Conservation (phyloP, 208 protist species). For the Leptomonas seymouri region DNA sequence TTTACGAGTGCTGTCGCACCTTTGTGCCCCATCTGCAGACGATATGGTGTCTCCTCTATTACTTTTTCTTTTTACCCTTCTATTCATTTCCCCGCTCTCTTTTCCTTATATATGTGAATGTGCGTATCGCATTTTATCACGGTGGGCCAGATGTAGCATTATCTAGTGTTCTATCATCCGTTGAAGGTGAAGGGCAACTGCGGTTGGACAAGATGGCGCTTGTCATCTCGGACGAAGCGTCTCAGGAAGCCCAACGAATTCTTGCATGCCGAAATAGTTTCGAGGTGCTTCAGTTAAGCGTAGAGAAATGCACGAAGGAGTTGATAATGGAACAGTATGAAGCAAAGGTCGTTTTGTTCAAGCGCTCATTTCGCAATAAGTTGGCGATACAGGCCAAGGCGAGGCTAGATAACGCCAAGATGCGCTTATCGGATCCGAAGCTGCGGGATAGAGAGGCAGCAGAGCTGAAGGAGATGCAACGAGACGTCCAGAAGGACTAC, state of each 20-base stretch:
- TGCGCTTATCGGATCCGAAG: slow-evolving; percentile 66
- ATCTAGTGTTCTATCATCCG: no score
- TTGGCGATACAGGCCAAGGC: slow-evolving; percentile 78
- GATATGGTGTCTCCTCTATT: no score
- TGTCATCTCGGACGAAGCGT: slow-evolving; percentile 58
- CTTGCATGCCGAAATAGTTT: slow-evolving; percentile 72
- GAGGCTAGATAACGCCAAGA: slow-evolving; percentile 78
- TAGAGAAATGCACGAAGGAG: slow-evolving; percentile 49
- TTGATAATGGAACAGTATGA: slow-evolving; percentile 61
- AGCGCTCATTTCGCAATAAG: slow-evolving; percentile 74
- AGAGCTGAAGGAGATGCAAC: slow-evolving; percentile 39
- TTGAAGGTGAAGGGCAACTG: neutral
- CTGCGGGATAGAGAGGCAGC: slow-evolving; percentile 61
- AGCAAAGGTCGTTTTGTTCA: slow-evolving; percentile 63
- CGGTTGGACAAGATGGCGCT: slow-evolving; percentile 61
- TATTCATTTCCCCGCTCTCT: neutral
- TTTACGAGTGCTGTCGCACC: no score
- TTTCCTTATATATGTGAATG: no score
- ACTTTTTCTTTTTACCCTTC: no score
- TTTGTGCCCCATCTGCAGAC: no score
- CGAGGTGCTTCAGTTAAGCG: slow-evolving; percentile 71
- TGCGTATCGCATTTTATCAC: no score
- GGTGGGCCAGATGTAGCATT: no score
- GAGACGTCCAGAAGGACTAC: slow-evolving; percentile 32
- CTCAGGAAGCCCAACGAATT: slow-evolving; percentile 74